Conservation (phyloP, 257 asterid genomes). For the Catharanthus roseus region DNA sequence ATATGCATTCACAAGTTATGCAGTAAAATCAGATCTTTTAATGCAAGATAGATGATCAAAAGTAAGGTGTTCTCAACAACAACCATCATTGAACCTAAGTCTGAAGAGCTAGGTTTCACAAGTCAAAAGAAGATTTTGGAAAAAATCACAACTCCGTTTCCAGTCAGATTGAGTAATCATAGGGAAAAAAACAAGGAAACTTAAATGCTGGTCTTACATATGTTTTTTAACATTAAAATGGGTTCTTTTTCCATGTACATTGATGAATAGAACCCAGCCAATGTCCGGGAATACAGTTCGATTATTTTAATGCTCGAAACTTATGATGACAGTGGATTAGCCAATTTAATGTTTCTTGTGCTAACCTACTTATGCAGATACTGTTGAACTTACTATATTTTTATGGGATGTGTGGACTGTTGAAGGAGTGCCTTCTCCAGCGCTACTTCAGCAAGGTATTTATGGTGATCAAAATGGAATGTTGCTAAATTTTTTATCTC, state of each 20-base stretch:
- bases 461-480: neutral
- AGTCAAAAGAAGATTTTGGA: neutral
- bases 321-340: neutral
- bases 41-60: neutral
- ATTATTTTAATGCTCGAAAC: neutral
- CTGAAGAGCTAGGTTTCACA: no score
- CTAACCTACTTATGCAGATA: conserved; percentile 38
- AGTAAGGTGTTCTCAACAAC: neutral
- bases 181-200: neutral
- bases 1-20: neutral
- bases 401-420: conserved; percentile 74
- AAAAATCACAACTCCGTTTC: neutral
- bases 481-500: neutral
- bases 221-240: neutral
- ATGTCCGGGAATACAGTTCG: neutral
- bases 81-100: neutral
- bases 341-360: neutral
- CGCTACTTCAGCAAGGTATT: conserved; percentile 90
- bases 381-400: conserved; percentile 76
- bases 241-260: no score
- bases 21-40: neutral
- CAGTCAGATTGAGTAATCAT: neutral
- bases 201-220: neutral
- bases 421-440: conserved; percentile 67
- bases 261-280: neutral